Base-by-base conservation (phyloP, 805 yeast genomes). In the Zygosaccharomyces kombuchaensis region DNA sequence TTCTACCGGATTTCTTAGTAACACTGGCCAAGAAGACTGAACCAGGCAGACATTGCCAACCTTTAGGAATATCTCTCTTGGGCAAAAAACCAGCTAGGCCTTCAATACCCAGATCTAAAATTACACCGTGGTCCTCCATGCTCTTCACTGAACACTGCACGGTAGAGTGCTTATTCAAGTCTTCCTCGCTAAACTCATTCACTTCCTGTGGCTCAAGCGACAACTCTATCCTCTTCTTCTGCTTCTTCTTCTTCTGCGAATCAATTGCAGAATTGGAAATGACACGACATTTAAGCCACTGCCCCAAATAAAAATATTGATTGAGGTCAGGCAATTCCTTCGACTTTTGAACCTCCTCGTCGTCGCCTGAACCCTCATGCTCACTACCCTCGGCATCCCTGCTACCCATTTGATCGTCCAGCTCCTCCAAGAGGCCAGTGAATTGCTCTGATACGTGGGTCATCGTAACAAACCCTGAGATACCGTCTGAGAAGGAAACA, bases 101-200 rank as follows among this genome's bases (percentile, higher is more conserved):
- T 7, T 65, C 64, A 41, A 74, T 61, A 27, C 97, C 97, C 32
- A 84, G 64, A 55, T 82, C 84, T 35, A 91, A 67, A 46, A 87
- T 78, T 19, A 81, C 76, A 67, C 99, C 99, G 63, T 88, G 96
- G 63, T 93, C 99, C 73, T 93, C 98, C 19, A 87, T 67, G 38
- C 95, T 83, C 50, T 73, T 75, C 17, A 93, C 80, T 2, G 87
- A 73, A 19, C 81, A 90, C 67, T 93, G 99, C 2, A 93, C 60
- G 3, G 84, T 60, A 12, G 61, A 42, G 47, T 77, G 72, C 36
- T 87, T 88, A 5, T 71, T 66, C 40, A 86, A 66, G 61, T 89
- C 97, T 36, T 82, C 89, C 4, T 71, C 76, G 7, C 70, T 75
- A 46, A 89, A 67, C 16, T 73, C 70, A 60, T 93, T 93, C 9